phyloP scores from a whole-genome alignment of 129 eudicot species.

The Apium graveolens region DNA sequence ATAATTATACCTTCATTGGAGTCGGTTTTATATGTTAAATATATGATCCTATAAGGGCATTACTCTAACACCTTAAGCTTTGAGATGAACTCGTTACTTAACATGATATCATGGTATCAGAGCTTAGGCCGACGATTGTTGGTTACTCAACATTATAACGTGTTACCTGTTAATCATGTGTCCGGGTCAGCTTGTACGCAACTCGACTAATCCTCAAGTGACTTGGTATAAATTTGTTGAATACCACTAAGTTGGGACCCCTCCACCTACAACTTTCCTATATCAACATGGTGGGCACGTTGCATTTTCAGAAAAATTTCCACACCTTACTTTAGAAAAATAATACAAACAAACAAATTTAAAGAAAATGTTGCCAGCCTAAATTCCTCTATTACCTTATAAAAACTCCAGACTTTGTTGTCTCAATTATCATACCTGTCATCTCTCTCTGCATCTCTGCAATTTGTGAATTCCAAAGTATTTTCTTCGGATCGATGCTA shows the following conservation, averaged over 20 bases:
- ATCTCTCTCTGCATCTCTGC: neutral
- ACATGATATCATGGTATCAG: no score
- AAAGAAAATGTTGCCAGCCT: neutral
- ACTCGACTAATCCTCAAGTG: neutral
- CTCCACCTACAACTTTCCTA: neutral
- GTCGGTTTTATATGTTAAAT: no score
- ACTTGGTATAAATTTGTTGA: neutral
- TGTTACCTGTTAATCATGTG: no score
- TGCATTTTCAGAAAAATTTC: neutral
- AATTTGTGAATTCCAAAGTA: neutral
- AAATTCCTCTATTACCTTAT: neutral
- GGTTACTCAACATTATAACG: no score
- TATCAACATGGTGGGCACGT: conserved; percentile 1
- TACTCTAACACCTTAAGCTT: no score
- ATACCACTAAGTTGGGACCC: neutral
- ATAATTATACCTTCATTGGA: neutral
- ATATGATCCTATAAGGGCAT: no score
- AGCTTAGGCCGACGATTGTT: no score
- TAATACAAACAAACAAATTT: neutral
- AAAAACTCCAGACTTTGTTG: neutral
- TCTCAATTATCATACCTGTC: neutral
- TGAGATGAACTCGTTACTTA: no score
- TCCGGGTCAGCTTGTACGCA: no score
- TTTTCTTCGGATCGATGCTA: neutral
- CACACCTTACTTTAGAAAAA: neutral